A percentile compares a stretch with the other conserved stretches of the same genome.
These are phyloP conservation scores for Trichoderma sp. DNA, from an alignment of 2,329 filamentous ascomycete species.

Conservation along the genomic window DNA sequence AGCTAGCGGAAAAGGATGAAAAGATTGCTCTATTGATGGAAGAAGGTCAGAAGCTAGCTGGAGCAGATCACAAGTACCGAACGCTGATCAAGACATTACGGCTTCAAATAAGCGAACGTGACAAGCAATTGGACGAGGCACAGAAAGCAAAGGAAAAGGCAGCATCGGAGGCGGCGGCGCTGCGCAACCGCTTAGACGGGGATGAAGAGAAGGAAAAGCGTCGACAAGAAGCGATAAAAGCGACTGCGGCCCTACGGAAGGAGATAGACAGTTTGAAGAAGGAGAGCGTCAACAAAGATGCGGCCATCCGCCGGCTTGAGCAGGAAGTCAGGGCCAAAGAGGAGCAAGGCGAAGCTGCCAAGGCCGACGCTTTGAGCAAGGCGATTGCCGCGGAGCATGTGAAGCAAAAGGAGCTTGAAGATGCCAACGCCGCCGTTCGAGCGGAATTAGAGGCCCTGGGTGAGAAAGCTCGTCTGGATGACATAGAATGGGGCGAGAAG, in stretches of 20 bases:
- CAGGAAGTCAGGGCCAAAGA: constrained; percentile 65
- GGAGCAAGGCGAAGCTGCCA: constrained; percentile 61
- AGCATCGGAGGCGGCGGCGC: constrained; percentile 45
- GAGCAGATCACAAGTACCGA: constrained; percentile 80
- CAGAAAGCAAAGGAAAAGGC: constrained; percentile 59
- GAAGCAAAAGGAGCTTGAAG: constrained; percentile 52
- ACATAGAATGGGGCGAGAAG: constrained; percentile 70
- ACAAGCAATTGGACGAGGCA: constrained; percentile 60
- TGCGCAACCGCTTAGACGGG: constrained; percentile 48
- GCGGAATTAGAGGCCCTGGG: constrained; percentile 74
- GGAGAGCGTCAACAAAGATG: constrained; percentile 56
- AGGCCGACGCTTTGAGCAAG: constrained; percentile 64
- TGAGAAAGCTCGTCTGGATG: constrained; percentile 66
- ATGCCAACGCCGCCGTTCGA: constrained; percentile 60
- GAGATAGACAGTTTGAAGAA: constrained; percentile 43
- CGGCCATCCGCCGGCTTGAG: constrained; percentile 65
- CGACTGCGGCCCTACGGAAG: constrained; percentile 48
- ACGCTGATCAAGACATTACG: constrained; percentile 79
- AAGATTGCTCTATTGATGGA: constrained; percentile 87
- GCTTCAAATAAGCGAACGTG: constrained; percentile 60
- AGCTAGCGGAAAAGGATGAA: constrained; percentile 83
- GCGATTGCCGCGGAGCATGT: constrained; percentile 65
- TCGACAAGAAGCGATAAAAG: constrained; percentile 48
- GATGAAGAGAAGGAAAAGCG: constrained; percentile 55
- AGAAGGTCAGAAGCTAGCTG: constrained; percentile 85